Evolutionary conservation across 441 rosid genomes (phyloP), one percentile per base, ranked within the genome.

Genomic region (Pelargonium australe): DNA sequence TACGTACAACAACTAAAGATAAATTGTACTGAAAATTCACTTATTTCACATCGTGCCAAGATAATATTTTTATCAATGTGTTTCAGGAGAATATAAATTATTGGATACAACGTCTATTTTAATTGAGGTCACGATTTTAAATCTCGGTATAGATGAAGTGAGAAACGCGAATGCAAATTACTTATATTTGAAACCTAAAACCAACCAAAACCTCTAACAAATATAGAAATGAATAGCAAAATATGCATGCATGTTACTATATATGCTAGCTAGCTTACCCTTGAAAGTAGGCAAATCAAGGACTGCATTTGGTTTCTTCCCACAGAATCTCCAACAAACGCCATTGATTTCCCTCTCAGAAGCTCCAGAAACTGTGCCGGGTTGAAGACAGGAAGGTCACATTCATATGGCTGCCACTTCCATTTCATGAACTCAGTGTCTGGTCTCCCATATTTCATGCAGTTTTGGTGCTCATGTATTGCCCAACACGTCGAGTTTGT

Each of bases 241-340:
- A 68, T 11, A 7, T 0, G 0, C 7, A 7, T 11, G 20, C 10
- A 19, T 31, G 11, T 41, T 20, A 43, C 3, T 20, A 49, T 51
- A 1, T 47, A n/a, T 65, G 16, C 8, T 2, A 40, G 23, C 23
- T 1, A 0, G 34, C 68, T n/a, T 85, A 93, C 98, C 85, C 85
- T 83, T 7, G 98, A 86, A 23, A 87, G 84, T 64, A 87, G 90
- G 79, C 93, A 87, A 7, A 85, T 83, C 85, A 87, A 76, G 69
- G 92, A 87, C 77, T 87, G 92, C 90, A 87, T 84, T 68, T 87
- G 92, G 77, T 87, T 87, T 79, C 89, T 82, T 2, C 81, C 85
- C 4, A 87, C 83, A 4, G 92, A 87, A 63, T 87, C 92, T 7
- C 92, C 92, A 25, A 87, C 82, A 64, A 87, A 83, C 14, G 92